Percentiles rank a stretch among this genome's conserved stretches.
Conservation (phyloP, 2,329 filamentous ascomycete genomes). For the Colletotrichum camelliae region DNA sequence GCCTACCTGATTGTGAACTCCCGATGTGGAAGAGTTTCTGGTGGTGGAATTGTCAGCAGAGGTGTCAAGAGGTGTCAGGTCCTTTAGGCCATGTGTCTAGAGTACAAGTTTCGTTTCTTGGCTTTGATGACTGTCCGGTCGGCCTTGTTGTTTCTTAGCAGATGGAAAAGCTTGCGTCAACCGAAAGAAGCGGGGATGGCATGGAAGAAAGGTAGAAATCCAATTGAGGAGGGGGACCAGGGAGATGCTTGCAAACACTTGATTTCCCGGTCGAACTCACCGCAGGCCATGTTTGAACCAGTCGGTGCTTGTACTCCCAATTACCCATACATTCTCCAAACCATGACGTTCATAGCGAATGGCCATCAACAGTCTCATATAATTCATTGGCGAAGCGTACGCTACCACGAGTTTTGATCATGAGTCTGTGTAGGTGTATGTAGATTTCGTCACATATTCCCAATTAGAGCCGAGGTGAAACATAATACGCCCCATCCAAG, state of each 20-base stretch:
- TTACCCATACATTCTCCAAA: neutral
- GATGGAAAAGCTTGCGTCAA: neutral
- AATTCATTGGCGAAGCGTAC: slow-evolving; percentile 7
- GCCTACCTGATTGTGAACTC: neutral
- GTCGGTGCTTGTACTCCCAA: neutral
- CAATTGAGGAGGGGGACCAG: neutral
- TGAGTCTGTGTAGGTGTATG: slow-evolving; percentile 15
- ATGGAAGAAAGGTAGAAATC: neutral
- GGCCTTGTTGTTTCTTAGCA: neutral
- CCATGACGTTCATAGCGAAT: neutral
- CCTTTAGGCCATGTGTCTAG: neutral
- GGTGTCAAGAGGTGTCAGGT: neutral
- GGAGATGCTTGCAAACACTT: neutral
- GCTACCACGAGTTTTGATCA: slow-evolving; percentile 6
- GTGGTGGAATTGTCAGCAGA: neutral
- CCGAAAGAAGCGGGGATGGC: neutral
- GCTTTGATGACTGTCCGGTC: neutral
- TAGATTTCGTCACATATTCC: slow-evolving; percentile 14
- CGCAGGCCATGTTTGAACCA: neutral
- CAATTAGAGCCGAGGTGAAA: neutral
- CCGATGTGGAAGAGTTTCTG: neutral
- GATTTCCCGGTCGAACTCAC: neutral
- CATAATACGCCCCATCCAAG: slow-evolving; percentile 6
- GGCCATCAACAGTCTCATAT: neutral
- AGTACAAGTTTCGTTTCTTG: neutral